A percentile compares a stretch with the other conserved stretches of the same genome.
Evolutionary conservation across 2,329 filamentous ascomycete genomes (phyloP).

Genomic region (Camptophora hylomeconis): DNA sequence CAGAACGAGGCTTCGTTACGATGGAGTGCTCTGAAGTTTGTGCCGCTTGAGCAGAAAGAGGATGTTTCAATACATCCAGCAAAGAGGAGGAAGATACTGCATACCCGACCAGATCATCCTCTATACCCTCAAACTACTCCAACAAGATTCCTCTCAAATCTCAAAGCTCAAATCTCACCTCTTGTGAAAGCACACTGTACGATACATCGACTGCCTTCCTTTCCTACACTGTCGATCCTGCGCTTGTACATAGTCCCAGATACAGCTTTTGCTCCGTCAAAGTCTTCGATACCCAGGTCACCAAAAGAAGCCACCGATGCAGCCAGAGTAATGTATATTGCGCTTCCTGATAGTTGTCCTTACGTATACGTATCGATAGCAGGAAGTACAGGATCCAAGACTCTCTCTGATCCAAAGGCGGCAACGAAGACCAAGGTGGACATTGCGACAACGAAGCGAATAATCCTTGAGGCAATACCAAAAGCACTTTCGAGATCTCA

Average conservation of each 20-base stretch:
- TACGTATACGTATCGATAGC: slow-evolving; percentile 54
- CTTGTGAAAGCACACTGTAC: slow-evolving; percentile 77
- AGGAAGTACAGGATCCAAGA: slow-evolving; percentile 20
- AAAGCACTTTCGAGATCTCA: slow-evolving; percentile 67
- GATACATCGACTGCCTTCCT: slow-evolving; percentile 43
- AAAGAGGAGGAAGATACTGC: slow-evolving; percentile 17
- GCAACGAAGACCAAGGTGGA: slow-evolving; percentile 10
- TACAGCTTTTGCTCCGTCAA: slow-evolving; percentile 55
- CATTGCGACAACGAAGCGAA: slow-evolving; percentile 22
- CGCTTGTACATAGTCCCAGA: slow-evolving; percentile 62
- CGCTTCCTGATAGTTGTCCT: slow-evolving; percentile 69
- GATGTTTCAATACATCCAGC: slow-evolving; percentile 15
- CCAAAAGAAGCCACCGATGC: slow-evolving; percentile 38
- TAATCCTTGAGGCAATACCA: slow-evolving; percentile 67
- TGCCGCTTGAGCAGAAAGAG: slow-evolving; percentile 15
- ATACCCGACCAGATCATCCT: slow-evolving; percentile 14
- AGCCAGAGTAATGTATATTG: slow-evolving; percentile 62
- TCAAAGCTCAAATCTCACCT: slow-evolving; percentile 62
- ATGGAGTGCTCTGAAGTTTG: slow-evolving; percentile 41
- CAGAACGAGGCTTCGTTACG: slow-evolving; percentile 38
- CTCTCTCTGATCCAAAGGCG: slow-evolving; percentile 4
- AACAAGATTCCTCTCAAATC: slow-evolving; percentile 62
- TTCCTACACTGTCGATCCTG: slow-evolving; percentile 57
- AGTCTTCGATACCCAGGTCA: slow-evolving; percentile 22
- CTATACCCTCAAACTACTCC: slow-evolving; percentile 43